Evolutionary conservation across 441 rosid species (phyloP).

Genomic region (Corymbia citriodora): DNA sequence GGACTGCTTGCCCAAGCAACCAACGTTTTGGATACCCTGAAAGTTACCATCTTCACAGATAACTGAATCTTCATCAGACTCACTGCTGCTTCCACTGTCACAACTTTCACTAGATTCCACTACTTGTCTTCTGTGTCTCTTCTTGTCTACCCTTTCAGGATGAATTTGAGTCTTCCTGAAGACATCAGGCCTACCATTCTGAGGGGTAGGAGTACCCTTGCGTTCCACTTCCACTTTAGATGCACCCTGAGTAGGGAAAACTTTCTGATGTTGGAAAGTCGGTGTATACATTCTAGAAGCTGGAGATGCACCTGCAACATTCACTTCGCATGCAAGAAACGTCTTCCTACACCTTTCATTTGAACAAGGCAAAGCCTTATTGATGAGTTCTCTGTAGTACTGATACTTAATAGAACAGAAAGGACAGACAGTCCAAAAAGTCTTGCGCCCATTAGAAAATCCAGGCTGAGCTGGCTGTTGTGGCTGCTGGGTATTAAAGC

Average conservation of each 20-base stretch:
- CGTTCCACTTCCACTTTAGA: slow-evolving; percentile 30
- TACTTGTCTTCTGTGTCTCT: slow-evolving; percentile 39
- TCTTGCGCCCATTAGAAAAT: slow-evolving; percentile 19
- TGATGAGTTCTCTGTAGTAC: slow-evolving; percentile 28
- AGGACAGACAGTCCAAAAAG: slow-evolving; percentile 73
- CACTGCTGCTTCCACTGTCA: slow-evolving; percentile 44
- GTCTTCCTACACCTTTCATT: slow-evolving; percentile 35
- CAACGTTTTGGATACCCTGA: slow-evolving; percentile 18
- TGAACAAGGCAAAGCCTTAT: slow-evolving; percentile 35
- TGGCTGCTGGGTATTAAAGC: slow-evolving; percentile 25
- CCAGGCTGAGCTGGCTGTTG: slow-evolving; percentile 37
- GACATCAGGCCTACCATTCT: slow-evolving; percentile 20
- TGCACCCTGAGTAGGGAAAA: slow-evolving; percentile 31
- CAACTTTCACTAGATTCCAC: slow-evolving; percentile 63
- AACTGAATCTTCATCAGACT: slow-evolving; percentile 30
- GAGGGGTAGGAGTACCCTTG: slow-evolving; percentile 23
- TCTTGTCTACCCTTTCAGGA: slow-evolving; percentile 31
- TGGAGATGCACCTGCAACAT: slow-evolving; percentile 24
- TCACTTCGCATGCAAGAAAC: slow-evolving; percentile 42
- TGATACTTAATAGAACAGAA: slow-evolving; percentile 47
- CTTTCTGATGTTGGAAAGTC: slow-evolving; percentile 30
- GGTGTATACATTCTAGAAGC: slow-evolving; percentile 26
- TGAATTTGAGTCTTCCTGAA: slow-evolving; percentile 21
- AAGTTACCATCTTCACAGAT: slow-evolving; percentile 31
- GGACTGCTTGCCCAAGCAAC: slow-evolving; percentile 21